Evolutionary conservation across 805 yeast species (phyloP), one percentile per base, ranked within the genome.

Genomic region (Candida anglica): DNA sequence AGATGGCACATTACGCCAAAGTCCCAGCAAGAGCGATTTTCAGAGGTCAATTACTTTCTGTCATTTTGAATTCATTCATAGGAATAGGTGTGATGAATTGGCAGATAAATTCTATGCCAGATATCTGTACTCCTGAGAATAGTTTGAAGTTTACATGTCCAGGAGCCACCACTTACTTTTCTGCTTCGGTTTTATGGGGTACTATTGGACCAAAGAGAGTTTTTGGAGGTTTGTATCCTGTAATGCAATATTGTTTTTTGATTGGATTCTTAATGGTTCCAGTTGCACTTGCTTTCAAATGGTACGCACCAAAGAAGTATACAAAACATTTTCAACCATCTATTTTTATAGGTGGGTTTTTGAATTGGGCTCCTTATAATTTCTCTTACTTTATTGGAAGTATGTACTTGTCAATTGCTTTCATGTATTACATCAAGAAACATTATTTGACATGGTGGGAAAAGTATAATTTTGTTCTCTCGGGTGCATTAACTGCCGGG

Each of bases 201-300:
- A 73, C 62, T 22, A 67, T 72, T 39, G 76, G 76, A 15, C 82
- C 86, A 4, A 62, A 65, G 33, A 63, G 71, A 39, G 60, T 57
- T 4, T 60, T 60, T 32, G 40, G 39, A 15, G 59, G 59, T 14
- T 39, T 59, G 18, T 59, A 61, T 38, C 66, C 65, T 15, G 36
- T 57, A 15, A 47, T 61, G 43, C 49, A 53, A 39, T 59, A 44
- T 39, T 58, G 61, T 27, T 58, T 61, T 50, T 50, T 60, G 41
- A 52, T 62, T 26, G 68, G 66, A 7, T 46, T 50, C 31, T 43
- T 59, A 29, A 38, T 52, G 17, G 58, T 51, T 8, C 35, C 53
- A 25, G 48, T 53, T 13, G 38, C 45, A 28, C 33, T 42, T 26
- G 38, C 38, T 9, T 28, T 47, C 37, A 40, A 40, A 37, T 28